These are phyloP conservation scores for Iberis pinnata DNA, from an alignment of 345 rosid species.

Conservation along the genomic window DNA sequence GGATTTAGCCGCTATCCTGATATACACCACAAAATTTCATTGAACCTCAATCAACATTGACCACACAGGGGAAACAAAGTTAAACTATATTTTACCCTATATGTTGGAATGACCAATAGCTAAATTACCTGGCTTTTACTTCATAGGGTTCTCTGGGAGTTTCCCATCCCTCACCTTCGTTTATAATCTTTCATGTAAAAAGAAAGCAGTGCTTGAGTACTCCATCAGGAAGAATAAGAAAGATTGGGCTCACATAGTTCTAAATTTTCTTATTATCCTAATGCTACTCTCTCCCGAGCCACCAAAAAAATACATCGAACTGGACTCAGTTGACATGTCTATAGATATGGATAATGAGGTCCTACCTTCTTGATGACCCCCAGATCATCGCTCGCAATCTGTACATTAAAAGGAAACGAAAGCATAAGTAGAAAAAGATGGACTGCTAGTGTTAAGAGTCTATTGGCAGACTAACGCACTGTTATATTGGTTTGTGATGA, in stretches of 20 bases:
- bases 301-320: neutral
- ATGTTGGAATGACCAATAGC: conserved; percentile 18
- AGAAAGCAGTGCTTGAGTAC: too few relatives aligned
- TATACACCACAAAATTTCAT: conserved; percentile 9
- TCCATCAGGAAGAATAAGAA: conserved; percentile 15
- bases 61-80: conserved; percentile 3
- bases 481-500: conserved; percentile 6
- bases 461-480: neutral
- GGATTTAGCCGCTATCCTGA: conserved; percentile 79
- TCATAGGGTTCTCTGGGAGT: conserved; percentile 91
- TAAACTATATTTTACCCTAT: conserved; percentile 6
- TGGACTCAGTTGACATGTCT: neutral
- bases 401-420: conserved; percentile 27
- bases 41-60: neutral
- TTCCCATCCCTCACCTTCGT: conserved; percentile 95
- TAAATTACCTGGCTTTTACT: conserved; percentile 66
- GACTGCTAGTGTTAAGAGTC: conserved; percentile 6
- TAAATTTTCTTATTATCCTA: conserved; percentile 4
- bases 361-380: conserved; percentile 87
- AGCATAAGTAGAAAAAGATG: neutral
- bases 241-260: conserved; percentile 1
- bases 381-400: conserved; percentile 82
- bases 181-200: conserved; percentile 43
- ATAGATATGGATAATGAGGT: neutral
- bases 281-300: conserved; percentile 12